Percentiles rank a stretch among this genome's conserved stretches.
Evolutionary conservation across 441 rosid species (phyloP).

Genomic region (Pelargonium citronellum): DNA sequence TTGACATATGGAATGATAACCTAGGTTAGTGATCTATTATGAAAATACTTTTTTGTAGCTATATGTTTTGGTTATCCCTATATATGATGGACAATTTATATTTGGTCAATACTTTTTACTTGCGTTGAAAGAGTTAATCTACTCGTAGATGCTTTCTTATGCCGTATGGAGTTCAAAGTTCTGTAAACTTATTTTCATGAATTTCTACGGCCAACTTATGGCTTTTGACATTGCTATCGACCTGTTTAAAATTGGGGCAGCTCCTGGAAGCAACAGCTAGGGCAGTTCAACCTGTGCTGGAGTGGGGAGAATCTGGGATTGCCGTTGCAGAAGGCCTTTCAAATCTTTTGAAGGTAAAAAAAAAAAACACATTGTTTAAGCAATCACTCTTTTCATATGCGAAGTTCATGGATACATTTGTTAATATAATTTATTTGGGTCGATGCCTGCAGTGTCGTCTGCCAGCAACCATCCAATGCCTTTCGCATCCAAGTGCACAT

Average conservation of each 20-base stretch:
- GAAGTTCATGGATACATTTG: conserved; percentile 1
- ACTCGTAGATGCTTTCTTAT: no score
- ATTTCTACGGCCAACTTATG: neutral
- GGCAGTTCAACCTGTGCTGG: conserved; percentile 72
- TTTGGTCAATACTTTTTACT: no score
- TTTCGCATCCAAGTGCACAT: conserved; percentile 93
- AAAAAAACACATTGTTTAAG: neutral
- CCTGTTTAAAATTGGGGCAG: conserved; percentile 36
- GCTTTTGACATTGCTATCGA: conserved; percentile 1
- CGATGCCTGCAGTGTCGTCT: conserved; percentile 78
- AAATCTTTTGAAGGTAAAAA: conserved; percentile 73
- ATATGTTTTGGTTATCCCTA: no score
- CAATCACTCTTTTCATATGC: neutral
- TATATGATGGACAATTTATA: no score
- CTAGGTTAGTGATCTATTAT: no score
- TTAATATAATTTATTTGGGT: conserved; percentile 15
- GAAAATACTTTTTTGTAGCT: no score
- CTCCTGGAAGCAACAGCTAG: conserved; percentile 95
- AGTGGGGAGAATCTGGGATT: conserved; percentile 88
- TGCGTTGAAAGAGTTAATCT: no score
- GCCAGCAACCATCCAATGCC: conserved; percentile 78
- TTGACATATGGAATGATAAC: no score
- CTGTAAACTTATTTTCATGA: neutral
- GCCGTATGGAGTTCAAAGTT: neutral
- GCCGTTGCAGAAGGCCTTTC: conserved; percentile 92